Percentiles rank a stretch among this genome's conserved stretches.
Evolutionary conservation across 805 yeast species (phyloP).

Genomic region (Priceomyces medius): DNA sequence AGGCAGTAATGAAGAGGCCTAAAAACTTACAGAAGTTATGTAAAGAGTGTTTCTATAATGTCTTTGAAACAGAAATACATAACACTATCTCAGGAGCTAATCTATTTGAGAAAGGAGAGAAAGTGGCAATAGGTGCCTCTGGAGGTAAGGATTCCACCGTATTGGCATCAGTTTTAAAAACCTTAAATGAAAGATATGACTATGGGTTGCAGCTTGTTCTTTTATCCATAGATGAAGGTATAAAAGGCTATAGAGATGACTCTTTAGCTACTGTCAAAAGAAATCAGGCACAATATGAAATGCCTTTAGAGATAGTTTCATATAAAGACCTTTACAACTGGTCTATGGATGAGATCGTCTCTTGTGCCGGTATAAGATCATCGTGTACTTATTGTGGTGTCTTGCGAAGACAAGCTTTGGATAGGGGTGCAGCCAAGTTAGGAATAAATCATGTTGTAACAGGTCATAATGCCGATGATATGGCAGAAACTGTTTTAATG

Average conservation of each 20-base stretch:
- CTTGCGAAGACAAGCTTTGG: slow-evolving; percentile 91
- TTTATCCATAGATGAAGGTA: slow-evolving; percentile 93
- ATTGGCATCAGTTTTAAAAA: slow-evolving; percentile 80
- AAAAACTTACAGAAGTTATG: slow-evolving; percentile 88
- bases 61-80: slow-evolving; percentile 95
- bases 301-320: slow-evolving; percentile 78
- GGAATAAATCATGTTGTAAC: slow-evolving; percentile 91
- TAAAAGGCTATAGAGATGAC: slow-evolving; percentile 95
- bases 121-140: slow-evolving; percentile 95
- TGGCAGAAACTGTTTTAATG: slow-evolving; percentile 98
- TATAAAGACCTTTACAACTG: slow-evolving; percentile 89
- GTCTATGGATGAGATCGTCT: slow-evolving; percentile 98
- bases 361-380: slow-evolving; percentile 88
- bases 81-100: slow-evolving; percentile 72
- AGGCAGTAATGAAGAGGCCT: slow-evolving; percentile 88
- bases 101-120: slow-evolving; percentile 77
- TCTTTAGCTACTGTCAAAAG: slow-evolving; percentile 95
- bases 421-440: slow-evolving; percentile 87
- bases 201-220: slow-evolving; percentile 85
- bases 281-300: slow-evolving; percentile 79
- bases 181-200: slow-evolving; percentile 81
- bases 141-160: slow-evolving; percentile 99
- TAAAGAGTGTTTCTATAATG: slow-evolving; percentile 83
- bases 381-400: slow-evolving; percentile 99
- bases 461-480: slow-evolving; percentile 98